Conservation (phyloP, 176 grass and related monocot genomes). For the Urochloa ruziziensis region DNA sequence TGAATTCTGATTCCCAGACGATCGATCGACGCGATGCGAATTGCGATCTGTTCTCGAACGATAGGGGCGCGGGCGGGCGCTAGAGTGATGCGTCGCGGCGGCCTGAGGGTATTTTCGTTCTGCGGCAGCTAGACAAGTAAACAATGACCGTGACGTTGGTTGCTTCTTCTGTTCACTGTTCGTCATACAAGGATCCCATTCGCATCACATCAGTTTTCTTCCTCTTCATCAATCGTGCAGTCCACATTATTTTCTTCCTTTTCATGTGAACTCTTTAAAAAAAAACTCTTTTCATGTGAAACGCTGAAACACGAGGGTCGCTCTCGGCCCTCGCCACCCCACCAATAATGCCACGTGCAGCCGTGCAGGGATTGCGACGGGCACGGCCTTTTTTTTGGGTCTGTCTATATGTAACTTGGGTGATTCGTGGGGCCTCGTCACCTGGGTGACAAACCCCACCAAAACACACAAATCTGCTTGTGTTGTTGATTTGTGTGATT, state of each 20-base stretch:
- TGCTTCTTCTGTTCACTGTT: neutral
- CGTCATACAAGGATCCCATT: neutral
- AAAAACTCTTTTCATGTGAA: no score
- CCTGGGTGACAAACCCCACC: no score
- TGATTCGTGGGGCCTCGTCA: no score
- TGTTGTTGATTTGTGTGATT: no score
- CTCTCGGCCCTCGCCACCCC: neutral
- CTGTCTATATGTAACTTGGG: no score
- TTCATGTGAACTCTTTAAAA: no score
- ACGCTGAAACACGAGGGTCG: neutral
- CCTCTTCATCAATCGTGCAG: neutral
- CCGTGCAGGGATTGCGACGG: neutral
- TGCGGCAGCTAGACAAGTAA: neutral
- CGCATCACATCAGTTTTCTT: neutral
- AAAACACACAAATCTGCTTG: no score
- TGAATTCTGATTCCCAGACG: no score
- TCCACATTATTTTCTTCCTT: neutral
- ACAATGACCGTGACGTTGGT: neutral
- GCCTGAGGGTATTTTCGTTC: neutral
- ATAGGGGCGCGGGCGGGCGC: neutral
- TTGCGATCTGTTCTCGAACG: neutral
- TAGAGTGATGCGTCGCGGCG: neutral
- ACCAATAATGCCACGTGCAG: neutral
- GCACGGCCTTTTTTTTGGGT: neutral
- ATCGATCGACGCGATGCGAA: no score